Evolutionary conservation across 2,329 filamentous ascomycete genomes (phyloP).

Genomic region (Aspergillus sp.): DNA sequence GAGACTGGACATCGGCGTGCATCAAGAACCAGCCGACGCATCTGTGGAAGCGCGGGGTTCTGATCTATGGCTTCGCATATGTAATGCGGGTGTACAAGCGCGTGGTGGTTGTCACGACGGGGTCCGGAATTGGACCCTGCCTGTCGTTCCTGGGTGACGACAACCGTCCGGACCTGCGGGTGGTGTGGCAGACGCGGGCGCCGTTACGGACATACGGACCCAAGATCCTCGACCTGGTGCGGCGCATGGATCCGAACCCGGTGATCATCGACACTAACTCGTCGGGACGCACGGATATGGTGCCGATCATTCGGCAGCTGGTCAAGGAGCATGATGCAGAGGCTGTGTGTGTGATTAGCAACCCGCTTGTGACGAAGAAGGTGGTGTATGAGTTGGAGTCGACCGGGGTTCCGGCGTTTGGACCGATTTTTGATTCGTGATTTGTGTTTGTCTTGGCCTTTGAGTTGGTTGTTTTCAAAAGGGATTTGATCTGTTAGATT

Average conservation of each 20-base stretch:
- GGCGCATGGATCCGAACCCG: constrained; percentile 58
- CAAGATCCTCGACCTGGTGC: constrained; percentile 56
- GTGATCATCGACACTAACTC: constrained; percentile 66
- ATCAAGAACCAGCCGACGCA: constrained; percentile 62
- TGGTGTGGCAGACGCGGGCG: constrained; percentile 67
- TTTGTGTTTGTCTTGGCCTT: constrained; percentile 2
- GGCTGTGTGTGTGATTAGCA: constrained; percentile 72
- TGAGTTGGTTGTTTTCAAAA: background rate
- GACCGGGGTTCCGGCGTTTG: constrained; percentile 65
- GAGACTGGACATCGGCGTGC: constrained; percentile 68
- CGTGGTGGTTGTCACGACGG: constrained; percentile 67
- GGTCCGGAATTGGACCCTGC: constrained; percentile 70
- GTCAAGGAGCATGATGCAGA: constrained; percentile 52
- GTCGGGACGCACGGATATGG: constrained; percentile 61
- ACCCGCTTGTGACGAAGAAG: constrained; percentile 65
- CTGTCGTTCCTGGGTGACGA: constrained; percentile 59
- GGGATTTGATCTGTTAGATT: background rate
- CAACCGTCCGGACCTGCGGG: constrained; percentile 47
- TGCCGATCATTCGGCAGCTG: constrained; percentile 55
- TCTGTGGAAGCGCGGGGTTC: constrained; percentile 68
- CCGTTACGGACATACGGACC: constrained; percentile 64
- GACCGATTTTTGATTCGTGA: constrained; percentile 71
- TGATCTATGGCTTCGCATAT: constrained; percentile 66
- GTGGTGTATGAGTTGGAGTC: constrained; percentile 69
- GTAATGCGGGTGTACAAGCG: constrained; percentile 65